Conservation (phyloP, 164 flowering plant species). For the Umbellularia californica region DNA sequence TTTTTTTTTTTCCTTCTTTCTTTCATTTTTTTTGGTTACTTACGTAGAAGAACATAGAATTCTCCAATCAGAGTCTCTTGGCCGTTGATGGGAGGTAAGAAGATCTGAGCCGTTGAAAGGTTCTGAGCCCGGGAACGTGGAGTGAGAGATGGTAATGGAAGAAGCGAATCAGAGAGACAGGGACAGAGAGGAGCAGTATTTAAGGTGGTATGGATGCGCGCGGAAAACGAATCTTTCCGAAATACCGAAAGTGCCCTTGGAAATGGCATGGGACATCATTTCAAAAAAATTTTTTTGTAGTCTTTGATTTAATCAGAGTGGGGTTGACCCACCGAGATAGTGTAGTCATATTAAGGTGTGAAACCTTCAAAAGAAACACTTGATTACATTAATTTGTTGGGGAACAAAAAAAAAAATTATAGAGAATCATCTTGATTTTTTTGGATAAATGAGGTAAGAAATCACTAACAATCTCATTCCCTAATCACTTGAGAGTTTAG, state of each 20-base stretch:
- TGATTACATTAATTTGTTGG: too few species aligned
- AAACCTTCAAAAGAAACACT: too few species aligned
- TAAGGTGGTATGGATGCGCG: constrained; percentile 22
- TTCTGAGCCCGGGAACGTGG: background rate
- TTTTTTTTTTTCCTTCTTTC: background rate
- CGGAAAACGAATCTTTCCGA: constrained; percentile 5
- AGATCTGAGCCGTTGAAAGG: constrained; percentile 1
- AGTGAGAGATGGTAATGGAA: background rate
- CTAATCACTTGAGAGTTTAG: too few species aligned
- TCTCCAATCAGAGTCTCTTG: background rate
- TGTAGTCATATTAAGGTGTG: too few species aligned
- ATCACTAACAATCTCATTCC: too few species aligned
- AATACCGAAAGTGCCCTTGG: background rate
- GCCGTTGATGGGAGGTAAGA: background rate
- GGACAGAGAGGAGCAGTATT: constrained; percentile 4
- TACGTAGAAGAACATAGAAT: background rate
- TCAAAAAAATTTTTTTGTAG: too few species aligned
- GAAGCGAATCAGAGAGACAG: constrained; percentile 1
- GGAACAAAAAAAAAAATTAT: too few species aligned
- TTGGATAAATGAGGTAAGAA: too few species aligned
- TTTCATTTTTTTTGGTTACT: background rate
- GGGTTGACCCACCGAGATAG: too few species aligned
- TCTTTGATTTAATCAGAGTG: too few species aligned
- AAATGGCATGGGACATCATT: background rate
- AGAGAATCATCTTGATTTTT: too few species aligned